Percentiles rank a stretch among this genome's conserved stretches.
These are phyloP conservation scores for Metschnikowia amazonensis DNA, from an alignment of 805 yeast genomes.

Conservation along the genomic window DNA sequence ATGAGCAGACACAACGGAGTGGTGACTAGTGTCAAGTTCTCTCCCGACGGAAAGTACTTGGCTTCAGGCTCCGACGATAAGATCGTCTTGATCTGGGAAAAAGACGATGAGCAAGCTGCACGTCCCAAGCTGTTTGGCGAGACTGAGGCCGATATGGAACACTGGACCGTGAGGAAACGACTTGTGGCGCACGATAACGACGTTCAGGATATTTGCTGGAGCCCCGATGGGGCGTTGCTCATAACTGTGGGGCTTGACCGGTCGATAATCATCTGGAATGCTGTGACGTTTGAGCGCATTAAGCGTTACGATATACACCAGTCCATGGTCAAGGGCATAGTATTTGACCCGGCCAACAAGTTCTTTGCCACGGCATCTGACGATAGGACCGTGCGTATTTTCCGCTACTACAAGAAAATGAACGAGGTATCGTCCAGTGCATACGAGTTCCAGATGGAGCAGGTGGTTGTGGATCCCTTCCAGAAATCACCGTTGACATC, in stretches of 20 bases:
- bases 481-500: slow-evolving; percentile 86
- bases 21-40: slow-evolving; percentile 87
- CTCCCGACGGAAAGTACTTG: slow-evolving; percentile 85
- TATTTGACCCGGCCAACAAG: slow-evolving; percentile 97
- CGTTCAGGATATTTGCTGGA: slow-evolving; percentile 97
- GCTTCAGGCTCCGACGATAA: slow-evolving; percentile 97
- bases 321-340: slow-evolving; percentile 93
- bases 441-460: slow-evolving; percentile 81
- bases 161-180: slow-evolving; percentile 91
- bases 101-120: slow-evolving; percentile 64
- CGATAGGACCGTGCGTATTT: slow-evolving; percentile 85
- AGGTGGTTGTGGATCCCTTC: slow-evolving; percentile 80
- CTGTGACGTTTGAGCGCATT: slow-evolving; percentile 82
- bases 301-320: slow-evolving; percentile 90
- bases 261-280: slow-evolving; percentile 91
- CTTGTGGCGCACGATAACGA: slow-evolving; percentile 97
- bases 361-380: slow-evolving; percentile 97
- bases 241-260: slow-evolving; percentile 95
- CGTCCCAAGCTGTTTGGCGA: slow-evolving; percentile 64
- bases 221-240: slow-evolving; percentile 85
- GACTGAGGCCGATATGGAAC: slow-evolving; percentile 71
- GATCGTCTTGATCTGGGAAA: slow-evolving; percentile 87
- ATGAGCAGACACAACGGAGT: slow-evolving; percentile 97
- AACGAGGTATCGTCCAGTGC: slow-evolving; percentile 51
- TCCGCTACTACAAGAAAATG: slow-evolving; percentile 68